Base-by-base conservation (phyloP, 257 asterid genomes). In the Eucommia ulmoides region DNA sequence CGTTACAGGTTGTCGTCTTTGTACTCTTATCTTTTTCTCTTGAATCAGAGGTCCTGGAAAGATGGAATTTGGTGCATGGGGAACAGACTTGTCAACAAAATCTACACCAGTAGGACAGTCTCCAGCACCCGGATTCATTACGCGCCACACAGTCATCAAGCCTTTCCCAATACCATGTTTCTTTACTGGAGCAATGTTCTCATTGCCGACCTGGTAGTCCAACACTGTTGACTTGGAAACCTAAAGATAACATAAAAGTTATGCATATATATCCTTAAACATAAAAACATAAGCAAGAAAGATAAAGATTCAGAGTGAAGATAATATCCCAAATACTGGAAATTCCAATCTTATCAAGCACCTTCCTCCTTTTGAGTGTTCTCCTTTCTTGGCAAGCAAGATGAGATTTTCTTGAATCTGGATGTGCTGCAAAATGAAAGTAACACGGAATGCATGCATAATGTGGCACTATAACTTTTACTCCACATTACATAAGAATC, bases 351-450 rank as follows among this genome's bases (percentile, higher is more conserved):
- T 35, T 52, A 18, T 50, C 50, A 26, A 24, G 58, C 72, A 91
- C 98, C 98, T 86, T 86, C 64, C 82, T 74, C 75, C 76, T 71
- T 71, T 77, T 82, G 41, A 47, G 33, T 47, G 68, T 59, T 66
- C 51, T 71, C 50, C 61, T 61, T 62, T 82, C 83, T 50, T 64
- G 83, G 47, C 67, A 57, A 45, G 57, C 18, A 22, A 46, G 63
- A 49, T 48, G 72, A 55, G 76, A 58, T 53, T 71, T 69, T 58
- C 74, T 59, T 55, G 74, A 65, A 79, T 62, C 98, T 89, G 81
- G 9, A 35, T 35, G 16, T 11, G 38, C 7, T 35, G 46, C 58
- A 53, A 54, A 60, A 58, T 46, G 26, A 53, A 50, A 56, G 50
- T 63, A 71, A 57, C 48, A n/a, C n/a, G n/a, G n/a, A n/a, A n/a